Evolutionary conservation across 805 yeast genomes (phyloP), one percentile per base, ranked within the genome.

Genomic region (Schwanniomyces yamadae): DNA sequence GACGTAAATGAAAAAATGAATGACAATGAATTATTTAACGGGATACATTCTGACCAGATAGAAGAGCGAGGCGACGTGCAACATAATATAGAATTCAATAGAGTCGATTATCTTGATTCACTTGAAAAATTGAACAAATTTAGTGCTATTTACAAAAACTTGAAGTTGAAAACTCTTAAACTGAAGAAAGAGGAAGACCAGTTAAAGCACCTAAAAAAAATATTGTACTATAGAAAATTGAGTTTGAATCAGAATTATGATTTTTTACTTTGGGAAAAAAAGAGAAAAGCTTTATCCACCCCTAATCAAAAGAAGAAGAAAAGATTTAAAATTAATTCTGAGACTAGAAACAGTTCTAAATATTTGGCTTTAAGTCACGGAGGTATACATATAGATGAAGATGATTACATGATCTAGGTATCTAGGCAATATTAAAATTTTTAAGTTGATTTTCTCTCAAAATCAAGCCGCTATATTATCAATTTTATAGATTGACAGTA

Each of bases 291-390:
- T 25, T 18, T 17, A 33, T 10, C 14, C 4, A 29, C 20, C 3
- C n/a, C n/a, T n/a, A n/a, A 13, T 14, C 11, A 33, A 17, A 26
- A 19, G 12, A 21, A 28, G 9, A 27, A 19, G 18, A 31, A 28
- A 16, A 33, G 34, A 15, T 26, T 33, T 14, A 25, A 36, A 33
- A 35, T 28, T 23, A 22, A 39, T 23, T 21, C 29, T 18, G 26
- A 25, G 6, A 26, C 29, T 35, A 28, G 17, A 11, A 22, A 35
- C 5, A 10, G 17, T 11, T 16, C 29, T 16, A 35, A 24, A 20
- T 29, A 29, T 8, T 16, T 35, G 14, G 47, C 47, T 7, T 14
- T 45, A 14, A 22, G n/a, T 10, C 46, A 43, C 23, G 48, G 50
- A 4, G 41, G 46, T 10, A 34, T 40, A 17, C 21, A 19, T 11